Conservation (phyloP, 805 yeast species). For the Ascoidea asiatica region DNA sequence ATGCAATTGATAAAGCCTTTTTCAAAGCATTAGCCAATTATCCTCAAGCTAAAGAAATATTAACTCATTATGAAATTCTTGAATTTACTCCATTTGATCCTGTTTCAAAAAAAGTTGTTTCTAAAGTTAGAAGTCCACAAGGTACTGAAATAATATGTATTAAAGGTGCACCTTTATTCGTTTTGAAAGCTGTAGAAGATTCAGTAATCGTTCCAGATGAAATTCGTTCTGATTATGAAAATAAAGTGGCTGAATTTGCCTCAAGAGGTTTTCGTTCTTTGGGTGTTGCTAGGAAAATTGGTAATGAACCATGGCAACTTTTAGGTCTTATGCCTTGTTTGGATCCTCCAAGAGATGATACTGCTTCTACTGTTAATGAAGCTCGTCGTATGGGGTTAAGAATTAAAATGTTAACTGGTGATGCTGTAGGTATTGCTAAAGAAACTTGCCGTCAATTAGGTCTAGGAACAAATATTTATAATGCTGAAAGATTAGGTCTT, state of each 20-base stretch:
- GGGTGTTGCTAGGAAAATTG: conserved; percentile 98
- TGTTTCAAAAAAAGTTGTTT: conserved; percentile 92
- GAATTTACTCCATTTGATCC: conserved; percentile 98
- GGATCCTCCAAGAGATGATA: conserved; percentile 99
- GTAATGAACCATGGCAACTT: conserved; percentile 97
- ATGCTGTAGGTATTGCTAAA: conserved; percentile 97
- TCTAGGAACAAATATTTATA: conserved; percentile 90
- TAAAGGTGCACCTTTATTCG: conserved; percentile 97
- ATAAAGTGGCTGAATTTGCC: conserved; percentile 95
- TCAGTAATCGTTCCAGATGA: conserved; percentile 95
- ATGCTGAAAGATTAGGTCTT: conserved; percentile 92
- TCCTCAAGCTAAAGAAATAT: conserved; percentile 88
- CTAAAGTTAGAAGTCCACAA: conserved; percentile 89
- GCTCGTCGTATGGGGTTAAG: conserved; percentile 85
- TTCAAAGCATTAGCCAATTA: conserved; percentile 74
- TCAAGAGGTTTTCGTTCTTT: conserved; percentile 97
- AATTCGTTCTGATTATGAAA: conserved; percentile 86
- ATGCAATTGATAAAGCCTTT: conserved; percentile 96
- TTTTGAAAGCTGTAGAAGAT: conserved; percentile 91
- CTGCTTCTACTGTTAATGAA: conserved; percentile 87
- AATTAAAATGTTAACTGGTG: conserved; percentile 98
- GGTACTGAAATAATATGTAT: conserved; percentile 93
- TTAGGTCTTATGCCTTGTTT: conserved; percentile 96
- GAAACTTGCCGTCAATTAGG: conserved; percentile 98
- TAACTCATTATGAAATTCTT: conserved; percentile 85